These are phyloP conservation scores for Allantophomopsis lycopodina DNA, from an alignment of 2,329 filamentous ascomycete species.

Conservation along the genomic window DNA sequence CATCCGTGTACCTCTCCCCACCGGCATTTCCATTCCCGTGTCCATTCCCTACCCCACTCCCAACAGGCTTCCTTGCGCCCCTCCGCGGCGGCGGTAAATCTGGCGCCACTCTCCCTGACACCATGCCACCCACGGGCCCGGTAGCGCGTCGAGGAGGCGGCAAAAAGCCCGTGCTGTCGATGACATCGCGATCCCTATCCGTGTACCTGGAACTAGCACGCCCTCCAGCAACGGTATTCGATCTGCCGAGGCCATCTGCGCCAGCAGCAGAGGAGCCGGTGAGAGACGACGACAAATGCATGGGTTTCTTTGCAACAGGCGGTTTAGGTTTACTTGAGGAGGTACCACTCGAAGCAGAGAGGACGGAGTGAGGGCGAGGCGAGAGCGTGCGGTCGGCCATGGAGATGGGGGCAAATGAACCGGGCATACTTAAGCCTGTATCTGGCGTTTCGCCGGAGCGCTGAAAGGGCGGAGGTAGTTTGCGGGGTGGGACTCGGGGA, in stretches of 20 bases:
- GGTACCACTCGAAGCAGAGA: slow-evolving; percentile 1
- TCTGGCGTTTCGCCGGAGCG: slow-evolving; percentile 3
- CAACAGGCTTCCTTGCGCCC: slow-evolving; percentile 2
- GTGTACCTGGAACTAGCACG: too few relatives aligned
- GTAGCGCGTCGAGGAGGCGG: slow-evolving; percentile 11
- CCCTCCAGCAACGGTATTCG: not conserved
- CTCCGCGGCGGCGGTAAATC: slow-evolving; percentile 13
- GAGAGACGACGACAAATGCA: slow-evolving; percentile 13
- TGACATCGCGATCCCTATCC: too few relatives aligned
- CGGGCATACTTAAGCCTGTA: slow-evolving; percentile 2
- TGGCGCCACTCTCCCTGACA: slow-evolving; percentile 7
- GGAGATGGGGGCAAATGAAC: not conserved
- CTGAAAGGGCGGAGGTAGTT: slow-evolving; percentile 16
- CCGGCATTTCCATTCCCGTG: too few relatives aligned
- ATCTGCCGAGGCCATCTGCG: slow-evolving; percentile 3
- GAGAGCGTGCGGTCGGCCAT: slow-evolving; percentile 8
- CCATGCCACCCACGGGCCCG: slow-evolving; percentile 1
- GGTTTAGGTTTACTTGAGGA: slow-evolving; percentile 14
- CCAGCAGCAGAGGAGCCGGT: slow-evolving; percentile 6
- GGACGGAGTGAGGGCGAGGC: slow-evolving; percentile 13
- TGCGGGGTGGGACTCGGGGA: slow-evolving; percentile 5
- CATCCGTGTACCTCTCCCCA: too few relatives aligned
- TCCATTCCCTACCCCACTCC: not conserved
- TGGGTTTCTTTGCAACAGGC: slow-evolving; percentile 17
- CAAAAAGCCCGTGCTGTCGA: slow-evolving; percentile 9